phyloP scores from a whole-genome alignment of 768 basidiomycete species.

The Mrakia frigida region DNA sequence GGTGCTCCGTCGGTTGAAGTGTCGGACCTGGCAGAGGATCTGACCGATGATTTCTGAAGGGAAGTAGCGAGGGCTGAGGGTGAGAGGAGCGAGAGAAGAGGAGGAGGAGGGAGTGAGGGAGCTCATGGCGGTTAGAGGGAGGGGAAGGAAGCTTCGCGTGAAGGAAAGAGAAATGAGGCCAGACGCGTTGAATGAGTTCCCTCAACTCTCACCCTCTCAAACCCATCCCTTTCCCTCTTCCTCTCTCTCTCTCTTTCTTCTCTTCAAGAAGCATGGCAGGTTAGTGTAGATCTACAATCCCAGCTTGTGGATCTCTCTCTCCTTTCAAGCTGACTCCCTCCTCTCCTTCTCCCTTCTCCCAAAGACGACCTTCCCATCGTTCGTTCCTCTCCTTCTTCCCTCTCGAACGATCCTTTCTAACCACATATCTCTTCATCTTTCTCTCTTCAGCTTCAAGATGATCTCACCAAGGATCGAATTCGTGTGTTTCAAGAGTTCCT shows the following conservation, averaged over 20 bases:
- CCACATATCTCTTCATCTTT: not conserved
- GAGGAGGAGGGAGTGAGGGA: not conserved
- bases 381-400: not conserved
- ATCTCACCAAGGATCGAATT: conserved; percentile 65
- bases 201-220: not conserved
- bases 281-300: not conserved
- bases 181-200: not conserved
- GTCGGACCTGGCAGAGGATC: not conserved
- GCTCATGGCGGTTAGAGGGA: not conserved
- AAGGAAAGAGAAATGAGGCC: not conserved
- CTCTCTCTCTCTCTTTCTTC: not conserved
- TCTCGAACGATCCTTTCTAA: not conserved
- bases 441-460: conserved; percentile 46
- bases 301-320: not conserved
- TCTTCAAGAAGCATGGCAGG: not conserved
- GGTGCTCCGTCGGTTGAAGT: not conserved
- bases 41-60: not conserved
- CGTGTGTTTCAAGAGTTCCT: conserved; percentile 75
- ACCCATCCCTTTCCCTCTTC: not conserved
- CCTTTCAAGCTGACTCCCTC: not conserved
- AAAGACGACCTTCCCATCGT: not conserved
- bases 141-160: not conserved
- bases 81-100: not conserved
- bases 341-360: not conserved
- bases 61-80: not conserved